Percentiles rank a stretch among this genome's conserved stretches.
Conservation (phyloP, 164 flowering plant genomes). For the Aristolochia contorta region DNA sequence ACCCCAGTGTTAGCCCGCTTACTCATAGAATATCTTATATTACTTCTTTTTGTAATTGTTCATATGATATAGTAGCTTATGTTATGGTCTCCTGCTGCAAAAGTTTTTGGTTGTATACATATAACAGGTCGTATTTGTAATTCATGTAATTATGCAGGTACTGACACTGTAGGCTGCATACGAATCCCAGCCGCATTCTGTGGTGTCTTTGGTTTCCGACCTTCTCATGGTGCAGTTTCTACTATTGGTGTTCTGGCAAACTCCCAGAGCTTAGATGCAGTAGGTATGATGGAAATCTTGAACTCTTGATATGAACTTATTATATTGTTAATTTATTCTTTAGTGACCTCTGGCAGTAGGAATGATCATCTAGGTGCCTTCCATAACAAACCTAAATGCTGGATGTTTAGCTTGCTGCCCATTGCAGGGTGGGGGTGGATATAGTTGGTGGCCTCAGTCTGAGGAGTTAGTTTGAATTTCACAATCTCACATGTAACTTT, state of each 20-base stretch:
- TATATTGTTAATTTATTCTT: neutral
- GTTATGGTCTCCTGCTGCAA: too few relatives aligned
- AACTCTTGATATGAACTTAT: neutral
- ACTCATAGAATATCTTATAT: neutral
- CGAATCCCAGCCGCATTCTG: slow-evolving; percentile 89
- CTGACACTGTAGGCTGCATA: slow-evolving; percentile 72
- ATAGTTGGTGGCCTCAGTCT: too few relatives aligned
- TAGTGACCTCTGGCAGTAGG: neutral
- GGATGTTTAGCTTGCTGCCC: too few relatives aligned
- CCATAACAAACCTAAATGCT: too few relatives aligned
- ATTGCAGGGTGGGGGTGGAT: too few relatives aligned
- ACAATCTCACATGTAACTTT: too few relatives aligned
- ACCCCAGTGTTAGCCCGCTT: too few relatives aligned
- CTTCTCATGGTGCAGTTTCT: slow-evolving; percentile 83
- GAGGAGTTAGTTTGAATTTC: too few relatives aligned
- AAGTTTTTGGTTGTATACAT: neutral
- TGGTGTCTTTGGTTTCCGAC: slow-evolving; percentile 82
- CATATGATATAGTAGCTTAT: neutral
- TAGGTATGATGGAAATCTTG: slow-evolving; percentile 39
- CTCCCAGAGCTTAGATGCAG: slow-evolving; percentile 75
- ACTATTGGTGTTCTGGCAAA: slow-evolving; percentile 63
- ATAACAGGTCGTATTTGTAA: neutral
- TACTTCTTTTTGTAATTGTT: neutral
- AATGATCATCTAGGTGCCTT: too few relatives aligned
- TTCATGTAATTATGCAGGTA: slow-evolving; percentile 36